phyloP scores from a whole-genome alignment of 2,329 filamentous ascomycete genomes.

The Phoma sp. region DNA sequence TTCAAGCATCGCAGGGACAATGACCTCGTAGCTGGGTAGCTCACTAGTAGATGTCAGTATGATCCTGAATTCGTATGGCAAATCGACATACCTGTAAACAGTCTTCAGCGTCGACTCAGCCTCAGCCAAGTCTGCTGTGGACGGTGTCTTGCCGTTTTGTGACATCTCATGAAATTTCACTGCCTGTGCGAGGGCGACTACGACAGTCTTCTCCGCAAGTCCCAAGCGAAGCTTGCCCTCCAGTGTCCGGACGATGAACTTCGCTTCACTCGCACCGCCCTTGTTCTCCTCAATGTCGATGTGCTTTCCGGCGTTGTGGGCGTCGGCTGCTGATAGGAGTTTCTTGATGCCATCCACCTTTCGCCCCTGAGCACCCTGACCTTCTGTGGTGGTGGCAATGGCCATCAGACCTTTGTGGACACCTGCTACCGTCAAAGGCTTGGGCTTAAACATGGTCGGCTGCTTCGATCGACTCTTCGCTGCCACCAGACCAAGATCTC shows the following conservation, averaged over 20 bases:
- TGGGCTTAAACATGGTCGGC: conserved; percentile 98
- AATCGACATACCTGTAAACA: conserved; percentile 73
- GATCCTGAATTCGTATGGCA: neutral
- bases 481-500: conserved; percentile 91
- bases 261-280: conserved; percentile 92
- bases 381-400: conserved; percentile 84
- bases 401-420: conserved; percentile 88
- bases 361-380: conserved; percentile 84
- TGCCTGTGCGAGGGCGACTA: conserved; percentile 89
- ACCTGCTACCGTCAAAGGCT: conserved; percentile 82
- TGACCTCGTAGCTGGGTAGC: conserved; percentile 92
- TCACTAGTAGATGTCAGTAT: conserved; percentile 68
- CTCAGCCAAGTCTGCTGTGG: conserved; percentile 77
- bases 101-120: conserved; percentile 88
- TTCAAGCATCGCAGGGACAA: conserved; percentile 87
- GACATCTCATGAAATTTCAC: conserved; percentile 83
- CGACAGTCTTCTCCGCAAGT: conserved; percentile 88
- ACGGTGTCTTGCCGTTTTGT: conserved; percentile 73
- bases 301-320: conserved; percentile 67
- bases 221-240: conserved; percentile 94
- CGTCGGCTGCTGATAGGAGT: conserved; percentile 87
- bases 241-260: conserved; percentile 89
- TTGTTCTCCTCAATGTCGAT: conserved; percentile 91
- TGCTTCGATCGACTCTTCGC: conserved; percentile 96
- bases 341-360: conserved; percentile 98